Conservation (phyloP, 108 stramenopile genomes). For the Cyclotella choctawhatcheeana region DNA sequence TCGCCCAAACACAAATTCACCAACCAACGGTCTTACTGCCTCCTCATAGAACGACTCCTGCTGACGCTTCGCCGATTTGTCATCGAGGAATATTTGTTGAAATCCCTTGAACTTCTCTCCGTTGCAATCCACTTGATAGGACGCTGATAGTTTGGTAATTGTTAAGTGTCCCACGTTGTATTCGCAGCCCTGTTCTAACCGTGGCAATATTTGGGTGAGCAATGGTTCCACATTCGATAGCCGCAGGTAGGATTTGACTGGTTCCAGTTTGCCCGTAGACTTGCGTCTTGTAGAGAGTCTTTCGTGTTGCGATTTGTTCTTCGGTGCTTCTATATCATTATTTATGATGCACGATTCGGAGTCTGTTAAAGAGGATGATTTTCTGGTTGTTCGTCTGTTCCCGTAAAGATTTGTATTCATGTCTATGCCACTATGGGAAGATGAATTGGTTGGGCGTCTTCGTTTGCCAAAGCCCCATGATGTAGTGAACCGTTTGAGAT, state of each 20-base stretch:
- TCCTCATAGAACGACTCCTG: conserved; percentile 16
- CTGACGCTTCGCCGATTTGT: background rate
- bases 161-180: conserved; percentile 12
- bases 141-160: conserved; percentile 12
- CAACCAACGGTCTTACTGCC: conserved; percentile 13
- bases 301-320: background rate
- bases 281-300: no score
- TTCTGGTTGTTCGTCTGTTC: background rate
- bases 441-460: background rate
- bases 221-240: conserved; percentile 7
- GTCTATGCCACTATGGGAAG: background rate
- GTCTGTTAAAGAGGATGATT: no score
- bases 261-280: conserved; percentile 8
- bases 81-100: conserved; percentile 19
- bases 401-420: conserved; percentile 2
- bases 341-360: background rate
- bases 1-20: conserved; percentile 22
- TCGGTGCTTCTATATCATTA: background rate
- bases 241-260: conserved; percentile 23
- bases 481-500: background rate
- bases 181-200: background rate
- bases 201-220: conserved; percentile 4
- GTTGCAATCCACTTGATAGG: conserved; percentile 23
- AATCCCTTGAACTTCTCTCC: conserved; percentile 23
- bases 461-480: background rate